Base-by-base conservation (phyloP, 2,329 filamentous ascomycete genomes). In the Verticillium albo-atrum region DNA sequence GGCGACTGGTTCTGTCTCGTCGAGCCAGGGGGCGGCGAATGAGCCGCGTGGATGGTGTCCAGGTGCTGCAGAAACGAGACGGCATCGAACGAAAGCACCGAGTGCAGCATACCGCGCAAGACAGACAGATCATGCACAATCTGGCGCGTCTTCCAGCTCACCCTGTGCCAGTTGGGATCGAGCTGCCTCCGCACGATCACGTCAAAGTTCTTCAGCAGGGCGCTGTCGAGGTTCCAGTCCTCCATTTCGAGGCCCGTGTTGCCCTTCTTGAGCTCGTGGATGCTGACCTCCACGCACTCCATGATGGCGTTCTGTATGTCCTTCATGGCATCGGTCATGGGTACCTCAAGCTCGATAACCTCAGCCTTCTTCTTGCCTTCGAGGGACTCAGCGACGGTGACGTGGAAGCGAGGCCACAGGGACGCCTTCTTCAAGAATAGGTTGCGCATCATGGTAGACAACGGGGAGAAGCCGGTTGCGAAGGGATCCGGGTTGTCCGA, bases 121-220 rank as follows among this genome's bases (percentile, higher is more conserved):
- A 97, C 87, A 0, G 89, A 89, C 66, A 99, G 74, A 71, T 98
- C 95, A 67, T 88, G 89, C 59, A 96, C 94, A 66, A 99, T 97
- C 74, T 97, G 93, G 68, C 90, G 91, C 2, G 94, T 98, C 74
- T 95, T 92, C 82, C 91, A 96, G 72, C 90, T 97, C 56, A 97
- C 91, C 58, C 95, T 87, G 77, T 99, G 95, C 95, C 95, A 99
- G 60, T 98, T 93, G 4, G 94, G 93, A 69, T 98, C 93, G 20
- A 99, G 79, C 73, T 99, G 95, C 60, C 93, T 85, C 62, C 94
- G 85, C 56, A 99, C 87, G 58, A 93, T 89, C 61, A 90, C 80
- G 71, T 98, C 95, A 72, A 99, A 99, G 68, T 92, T 96, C 69
- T 89, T 91, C 65, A 97, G 89, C 62, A 98, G 77, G 35, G 94